Base-by-base conservation (phyloP, 2,329 filamentous ascomycete species). In the Hymenoscyphus infarciens region DNA sequence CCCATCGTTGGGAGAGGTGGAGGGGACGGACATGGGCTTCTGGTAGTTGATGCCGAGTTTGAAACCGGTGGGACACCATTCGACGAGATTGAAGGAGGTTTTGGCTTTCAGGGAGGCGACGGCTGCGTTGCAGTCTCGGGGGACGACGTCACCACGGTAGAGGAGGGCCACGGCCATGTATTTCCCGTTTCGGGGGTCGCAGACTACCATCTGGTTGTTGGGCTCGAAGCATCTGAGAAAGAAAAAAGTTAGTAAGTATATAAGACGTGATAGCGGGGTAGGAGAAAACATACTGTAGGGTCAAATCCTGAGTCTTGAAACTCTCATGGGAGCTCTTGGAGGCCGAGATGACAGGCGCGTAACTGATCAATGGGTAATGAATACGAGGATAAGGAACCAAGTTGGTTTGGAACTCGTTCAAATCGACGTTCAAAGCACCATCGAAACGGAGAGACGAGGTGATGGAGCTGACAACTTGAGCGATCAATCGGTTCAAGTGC, bases 391-490 rank as follows among this genome's bases (percentile, higher is more conserved):
- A 88, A 6, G 86, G 86, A 59, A 88, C 86, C 75, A 88, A 75
- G 75, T 88, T 88, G 69, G 86, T 88, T 77, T 88, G 86, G 79
- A 88, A 88, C 73, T 88, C 86, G 72, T 85, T 86, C 72, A 88
- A 74, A 74, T 88, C 86, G 72, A 88, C 86, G 66, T 88, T 88
- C 71, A 88, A 79, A 56, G 84, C 84, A 70, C 86, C 86, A 70
- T 87, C 85, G 66, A 88, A 88, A 59, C 86, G 81, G 66, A 88
- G 77, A 66, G 83, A 86, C 42, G 84, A 85, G 35, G 86, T 88
- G 70, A 88, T 87, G 35, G 84, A 87, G 75, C 83, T 86, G 68
- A 88, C 85, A 62, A 88, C 85, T 74, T 88, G 86, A 59, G 86
- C 85, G 70, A 88, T 87, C 67, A 88, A 76, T 61, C 84, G 83